These are phyloP conservation scores for Candida sanyaensis DNA, from an alignment of 1,139 yeast genomes.

Conservation along the genomic window DNA sequence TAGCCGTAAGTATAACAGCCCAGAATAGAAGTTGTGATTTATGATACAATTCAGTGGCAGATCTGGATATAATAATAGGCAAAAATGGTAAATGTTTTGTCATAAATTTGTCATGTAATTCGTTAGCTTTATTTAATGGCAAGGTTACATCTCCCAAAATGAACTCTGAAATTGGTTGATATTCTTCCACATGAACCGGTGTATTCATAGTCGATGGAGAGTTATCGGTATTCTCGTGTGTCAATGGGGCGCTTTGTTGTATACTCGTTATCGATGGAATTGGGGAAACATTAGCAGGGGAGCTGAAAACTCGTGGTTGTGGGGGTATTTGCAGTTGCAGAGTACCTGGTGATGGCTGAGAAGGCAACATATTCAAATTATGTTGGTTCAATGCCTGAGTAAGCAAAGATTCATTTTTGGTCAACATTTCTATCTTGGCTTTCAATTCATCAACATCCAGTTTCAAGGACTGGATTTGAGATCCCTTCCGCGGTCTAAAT, in stretches of 20 bases:
- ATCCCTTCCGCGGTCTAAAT: conserved; percentile 88
- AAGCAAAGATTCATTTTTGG: conserved; percentile 67
- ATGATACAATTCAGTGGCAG: conserved; percentile 76
- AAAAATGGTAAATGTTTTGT: conserved; percentile 69
- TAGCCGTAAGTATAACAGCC: conserved; percentile 87
- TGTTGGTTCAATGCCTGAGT: conserved; percentile 60
- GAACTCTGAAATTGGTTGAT: conserved; percentile 47
- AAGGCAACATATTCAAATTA: conserved; percentile 29
- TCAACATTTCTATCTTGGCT: conserved; percentile 73
- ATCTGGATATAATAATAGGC: conserved; percentile 73
- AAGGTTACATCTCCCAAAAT: conserved; percentile 73
- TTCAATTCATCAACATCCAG: conserved; percentile 84
- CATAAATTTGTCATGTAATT: conserved; percentile 69
- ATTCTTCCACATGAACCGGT: conserved; percentile 10
- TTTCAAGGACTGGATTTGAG: conserved; percentile 80
- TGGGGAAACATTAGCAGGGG: conserved; percentile 16
- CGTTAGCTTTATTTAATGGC: conserved; percentile 66
- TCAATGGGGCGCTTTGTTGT: conserved; percentile 11
- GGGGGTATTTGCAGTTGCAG: conserved; percentile 6
- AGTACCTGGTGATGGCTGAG: conserved; percentile 14
- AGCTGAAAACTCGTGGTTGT: conserved; percentile 2
- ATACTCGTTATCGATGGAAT: conserved; percentile 12
- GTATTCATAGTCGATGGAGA: conserved; percentile 21
- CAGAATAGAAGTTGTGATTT: conserved; percentile 87
- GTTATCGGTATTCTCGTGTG: conserved; percentile 25